Conservation (phyloP, 441 rosid species). For the Eutrema salsugineum region DNA sequence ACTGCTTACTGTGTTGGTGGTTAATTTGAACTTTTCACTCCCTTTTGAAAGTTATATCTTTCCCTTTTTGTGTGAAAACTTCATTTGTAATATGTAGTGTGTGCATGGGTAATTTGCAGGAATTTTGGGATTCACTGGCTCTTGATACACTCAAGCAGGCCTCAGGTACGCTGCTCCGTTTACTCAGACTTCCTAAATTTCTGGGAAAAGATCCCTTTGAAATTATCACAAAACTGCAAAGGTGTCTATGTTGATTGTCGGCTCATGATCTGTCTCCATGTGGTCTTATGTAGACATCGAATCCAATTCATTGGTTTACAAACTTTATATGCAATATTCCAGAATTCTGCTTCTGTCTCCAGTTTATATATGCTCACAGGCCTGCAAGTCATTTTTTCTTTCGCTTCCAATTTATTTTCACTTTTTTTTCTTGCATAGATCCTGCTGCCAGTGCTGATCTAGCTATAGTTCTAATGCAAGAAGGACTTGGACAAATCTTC, state of each 20-base stretch:
- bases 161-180: conserved; percentile 53
- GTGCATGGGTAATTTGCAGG: conserved; percentile 40
- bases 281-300: not conserved
- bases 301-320: not conserved
- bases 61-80: no score
- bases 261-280: not conserved
- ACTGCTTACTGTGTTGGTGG: not conserved
- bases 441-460: conserved; percentile 96
- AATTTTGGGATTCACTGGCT: conserved; percentile 81
- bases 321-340: not conserved
- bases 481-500: conserved; percentile 79
- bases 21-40: not conserved
- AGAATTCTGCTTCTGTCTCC: not conserved
- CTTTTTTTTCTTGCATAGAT: conserved; percentile 44
- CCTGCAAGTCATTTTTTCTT: not conserved
- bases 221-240: not conserved
- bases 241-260: not conserved
- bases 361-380: not conserved
- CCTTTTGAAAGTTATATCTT: not conserved
- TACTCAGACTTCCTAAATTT: not conserved
- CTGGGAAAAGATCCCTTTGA: not conserved
- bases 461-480: conserved; percentile 93
- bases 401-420: not conserved
- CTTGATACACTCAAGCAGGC: conserved; percentile 79
- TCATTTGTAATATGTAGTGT: conserved; percentile 6